Base-by-base conservation (phyloP, 768 basidiomycete genomes). In the Clavulina sp. region DNA sequence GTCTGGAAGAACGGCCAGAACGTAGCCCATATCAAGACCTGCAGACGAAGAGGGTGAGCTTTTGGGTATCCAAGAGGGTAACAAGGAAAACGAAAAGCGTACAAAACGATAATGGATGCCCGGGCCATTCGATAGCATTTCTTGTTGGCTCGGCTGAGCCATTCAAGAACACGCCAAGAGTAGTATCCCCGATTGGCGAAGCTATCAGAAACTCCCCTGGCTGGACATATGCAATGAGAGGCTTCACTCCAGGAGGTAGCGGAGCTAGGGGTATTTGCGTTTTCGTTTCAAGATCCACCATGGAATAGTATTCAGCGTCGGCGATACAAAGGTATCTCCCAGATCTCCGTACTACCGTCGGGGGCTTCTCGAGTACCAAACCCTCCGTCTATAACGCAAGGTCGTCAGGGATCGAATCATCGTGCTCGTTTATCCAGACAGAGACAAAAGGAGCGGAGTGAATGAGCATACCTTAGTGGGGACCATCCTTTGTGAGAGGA, bases 101-200 rank as follows among this genome's bases (percentile, higher is more conserved):
- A 91, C 87, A 79, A 33, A 88, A 67, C 19, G 78, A 73, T 23
- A 77, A 66, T 0, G 89, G 86, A 68, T 92, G 79, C 48, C 69
- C 74, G 2, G 77, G 72, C 86, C 88, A 95, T 61, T 87, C 76
- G 41, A 95, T 66, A 1, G 91, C 92, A 2, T 89, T 89, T 43
- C 91, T 73, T 5, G 88, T 80, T 3, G 92, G 88, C 63, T 93
- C 89, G 0, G 88, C 91, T 2, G 77, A 74, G 0, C 78, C 75
- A 13, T 75, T 86, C 57, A 96, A 71, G 58, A 96, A 97, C 6
- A 97, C 67, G 0, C 92, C 92, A 36, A 96, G 68, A 0, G 85
- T 84, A 49, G 74, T 77, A 3, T 70, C 66, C 13, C 86, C 92
- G 13, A 24, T 46, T 13, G 26, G 26, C 13, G 26, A 16, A 26